Evolutionary conservation across 2,329 filamentous ascomycete genomes (phyloP).

Genomic region (Cordyceps cateniannulata): DNA sequence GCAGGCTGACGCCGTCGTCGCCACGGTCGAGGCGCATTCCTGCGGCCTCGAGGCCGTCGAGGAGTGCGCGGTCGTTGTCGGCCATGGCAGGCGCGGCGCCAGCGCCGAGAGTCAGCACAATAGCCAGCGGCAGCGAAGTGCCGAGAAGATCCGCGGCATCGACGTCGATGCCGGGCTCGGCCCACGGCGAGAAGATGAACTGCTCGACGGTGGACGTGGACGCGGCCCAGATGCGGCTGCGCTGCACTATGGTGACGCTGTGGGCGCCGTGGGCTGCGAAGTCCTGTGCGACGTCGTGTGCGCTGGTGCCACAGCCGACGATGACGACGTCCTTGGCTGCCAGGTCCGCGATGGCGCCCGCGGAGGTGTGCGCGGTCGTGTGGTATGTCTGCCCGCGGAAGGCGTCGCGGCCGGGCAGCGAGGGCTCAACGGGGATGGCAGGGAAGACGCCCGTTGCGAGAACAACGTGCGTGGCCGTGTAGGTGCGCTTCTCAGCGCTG

Average conservation of each 20-base stretch:
- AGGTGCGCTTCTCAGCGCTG: conserved; percentile 20
- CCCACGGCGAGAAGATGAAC: conserved; percentile 33
- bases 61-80: conserved; percentile 33
- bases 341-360: conserved; percentile 21
- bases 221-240: conserved; percentile 43
- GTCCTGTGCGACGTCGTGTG: conserved; percentile 44
- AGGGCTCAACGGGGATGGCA: conserved; percentile 29
- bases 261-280: conserved; percentile 40
- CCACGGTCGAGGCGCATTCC: conserved; percentile 38
- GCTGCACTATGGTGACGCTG: conserved; percentile 47
- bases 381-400: conserved; percentile 40
- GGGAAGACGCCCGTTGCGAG: conserved; percentile 40
- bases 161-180: conserved; percentile 32
- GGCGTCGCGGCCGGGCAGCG: conserved; percentile 30
- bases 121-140: conserved; percentile 39
- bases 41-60: conserved; percentile 39
- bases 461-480: conserved; percentile 36
- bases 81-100: conserved; percentile 34
- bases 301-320: conserved; percentile 42
- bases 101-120: conserved; percentile 38
- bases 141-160: conserved; percentile 44
- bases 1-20: conserved; percentile 29
- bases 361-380: conserved; percentile 35
- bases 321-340: conserved; percentile 37
- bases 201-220: conserved; percentile 33